Conservation (phyloP, 202 grass and related monocot species). For the Schoenoplectus triqueter region DNA sequence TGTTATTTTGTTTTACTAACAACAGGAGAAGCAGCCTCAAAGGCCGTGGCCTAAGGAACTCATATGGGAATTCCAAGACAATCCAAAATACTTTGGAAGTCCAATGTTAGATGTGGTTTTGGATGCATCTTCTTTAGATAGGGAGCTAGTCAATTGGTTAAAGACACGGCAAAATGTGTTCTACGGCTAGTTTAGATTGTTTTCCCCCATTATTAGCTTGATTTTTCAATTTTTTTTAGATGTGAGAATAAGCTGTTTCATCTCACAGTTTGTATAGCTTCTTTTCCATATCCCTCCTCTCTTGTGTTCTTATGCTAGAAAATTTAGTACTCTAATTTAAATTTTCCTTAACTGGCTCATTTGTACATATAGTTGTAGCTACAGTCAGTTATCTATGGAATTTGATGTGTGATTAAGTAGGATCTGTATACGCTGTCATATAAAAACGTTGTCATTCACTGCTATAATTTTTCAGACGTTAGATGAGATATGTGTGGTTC, state of each 20-base stretch:
- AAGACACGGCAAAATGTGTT: slow-evolving; percentile 85
- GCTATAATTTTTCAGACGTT: too few relatives aligned
- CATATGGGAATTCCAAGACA: slow-evolving; percentile 91
- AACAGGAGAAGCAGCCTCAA: slow-evolving; percentile 95
- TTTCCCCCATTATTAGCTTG: slow-evolving; percentile 11
- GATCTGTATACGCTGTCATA: neutral
- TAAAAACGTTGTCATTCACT: too few relatives aligned
- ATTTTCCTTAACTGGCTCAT: slow-evolving; percentile 23
- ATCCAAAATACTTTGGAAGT: slow-evolving; percentile 94
- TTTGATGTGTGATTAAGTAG: slow-evolving; percentile 22
- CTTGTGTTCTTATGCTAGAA: slow-evolving; percentile 29
- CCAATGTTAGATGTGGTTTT: slow-evolving; percentile 92
- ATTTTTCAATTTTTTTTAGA: slow-evolving; percentile 34
- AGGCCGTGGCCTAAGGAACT: slow-evolving; percentile 94
- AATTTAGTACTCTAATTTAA: slow-evolving; percentile 30
- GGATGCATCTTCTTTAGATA: slow-evolving; percentile 85
- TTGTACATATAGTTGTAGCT: slow-evolving; percentile 30
- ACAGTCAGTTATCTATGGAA: slow-evolving; percentile 1
- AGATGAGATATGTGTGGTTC: too few relatives aligned
- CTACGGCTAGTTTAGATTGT: slow-evolving; percentile 70
- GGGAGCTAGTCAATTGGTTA: slow-evolving; percentile 97
- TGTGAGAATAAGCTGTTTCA: slow-evolving; percentile 35
- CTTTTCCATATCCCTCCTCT: slow-evolving; percentile 1
- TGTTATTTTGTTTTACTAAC: slow-evolving; percentile 40
- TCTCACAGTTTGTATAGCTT: slow-evolving; percentile 41